These are phyloP conservation scores for Suillus variegatus DNA, from an alignment of 768 basidiomycete genomes.

Conservation along the genomic window DNA sequence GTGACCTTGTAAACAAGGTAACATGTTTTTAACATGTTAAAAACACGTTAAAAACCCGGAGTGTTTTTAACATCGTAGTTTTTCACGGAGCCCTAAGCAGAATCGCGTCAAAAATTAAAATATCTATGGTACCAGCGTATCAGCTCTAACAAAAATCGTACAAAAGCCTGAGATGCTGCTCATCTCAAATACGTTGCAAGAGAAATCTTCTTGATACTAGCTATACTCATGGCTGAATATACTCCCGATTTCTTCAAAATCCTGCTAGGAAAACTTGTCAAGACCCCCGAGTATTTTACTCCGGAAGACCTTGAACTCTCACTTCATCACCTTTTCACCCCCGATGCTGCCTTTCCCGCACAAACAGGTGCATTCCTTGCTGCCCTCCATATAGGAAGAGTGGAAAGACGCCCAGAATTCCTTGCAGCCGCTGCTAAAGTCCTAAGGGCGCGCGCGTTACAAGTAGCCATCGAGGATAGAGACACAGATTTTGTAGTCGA, in stretches of 20 bases:
- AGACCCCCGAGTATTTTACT: slow-evolving; percentile 82
- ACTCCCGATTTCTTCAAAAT: slow-evolving; percentile 67
- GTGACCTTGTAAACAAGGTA: too few species aligned
- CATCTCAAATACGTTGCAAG: too few species aligned
- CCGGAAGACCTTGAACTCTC: slow-evolving; percentile 71
- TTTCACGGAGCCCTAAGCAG: too few species aligned
- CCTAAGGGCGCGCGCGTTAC: slow-evolving; percentile 66
- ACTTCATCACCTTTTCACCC: slow-evolving; percentile 74
- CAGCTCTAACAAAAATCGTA: too few species aligned
- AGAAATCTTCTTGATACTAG: too few species aligned
- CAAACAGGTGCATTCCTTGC: slow-evolving; percentile 92
- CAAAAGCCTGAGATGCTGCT: too few species aligned
- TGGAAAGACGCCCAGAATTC: slow-evolving; percentile 75
- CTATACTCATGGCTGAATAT: slow-evolving; percentile 21
- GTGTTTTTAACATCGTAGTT: too few species aligned
- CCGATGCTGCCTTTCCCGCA: slow-evolving; percentile 59
- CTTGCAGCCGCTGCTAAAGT: slow-evolving; percentile 80
- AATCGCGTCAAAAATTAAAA: too few species aligned
- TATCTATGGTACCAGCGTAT: too few species aligned
- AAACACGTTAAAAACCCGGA: too few species aligned
- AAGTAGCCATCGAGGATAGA: slow-evolving; percentile 55
- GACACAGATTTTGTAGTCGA: slow-evolving; percentile 71
- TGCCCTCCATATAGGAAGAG: slow-evolving; percentile 75
- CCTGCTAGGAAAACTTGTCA: slow-evolving; percentile 74
- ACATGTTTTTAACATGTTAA: too few species aligned